Percentiles rank a stretch among this genome's conserved stretches.
Conservation (phyloP, 352 stramenopile species). For the Phytophthora podocarpi region DNA sequence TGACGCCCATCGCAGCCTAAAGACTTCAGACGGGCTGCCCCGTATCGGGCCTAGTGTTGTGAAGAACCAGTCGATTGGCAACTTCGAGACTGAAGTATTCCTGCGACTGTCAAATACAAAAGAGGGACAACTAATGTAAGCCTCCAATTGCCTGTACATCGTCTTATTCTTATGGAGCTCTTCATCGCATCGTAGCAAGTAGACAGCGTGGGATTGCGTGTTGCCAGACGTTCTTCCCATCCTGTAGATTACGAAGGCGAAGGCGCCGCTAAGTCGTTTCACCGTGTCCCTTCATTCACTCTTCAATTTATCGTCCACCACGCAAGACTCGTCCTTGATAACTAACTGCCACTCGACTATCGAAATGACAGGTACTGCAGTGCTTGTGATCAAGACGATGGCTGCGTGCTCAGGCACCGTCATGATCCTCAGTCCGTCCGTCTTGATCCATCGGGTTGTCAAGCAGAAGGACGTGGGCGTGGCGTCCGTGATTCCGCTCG, state of each 20-base stretch:
- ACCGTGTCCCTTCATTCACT: conserved; percentile 25
- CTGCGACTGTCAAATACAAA: conserved; percentile 19
- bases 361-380: conserved; percentile 27
- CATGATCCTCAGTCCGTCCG: conserved; percentile 56
- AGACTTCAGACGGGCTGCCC: not conserved
- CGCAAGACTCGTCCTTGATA: not conserved
- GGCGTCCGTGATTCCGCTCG: conserved; percentile 59
- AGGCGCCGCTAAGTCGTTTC: not conserved
- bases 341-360: not conserved
- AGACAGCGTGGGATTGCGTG: conserved; percentile 6
- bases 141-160: not conserved
- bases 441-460: conserved; percentile 36
- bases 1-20: conserved; percentile 31
- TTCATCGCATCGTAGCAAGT: conserved; percentile 13
- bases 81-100: conserved; percentile 23
- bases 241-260: conserved; percentile 16
- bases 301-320: conserved; percentile 6
- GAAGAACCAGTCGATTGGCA: conserved; percentile 2
- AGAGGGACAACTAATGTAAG: not conserved
- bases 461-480: conserved; percentile 44
- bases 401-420: conserved; percentile 35
- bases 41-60: conserved; percentile 12
- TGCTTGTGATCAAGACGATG: conserved; percentile 36
- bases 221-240: too few species aligned
- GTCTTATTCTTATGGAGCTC: not conserved